Percentiles rank a stretch among this genome's conserved stretches.
Conservation (phyloP, 2,329 filamentous ascomycete genomes). For the Cercospora sojina region DNA sequence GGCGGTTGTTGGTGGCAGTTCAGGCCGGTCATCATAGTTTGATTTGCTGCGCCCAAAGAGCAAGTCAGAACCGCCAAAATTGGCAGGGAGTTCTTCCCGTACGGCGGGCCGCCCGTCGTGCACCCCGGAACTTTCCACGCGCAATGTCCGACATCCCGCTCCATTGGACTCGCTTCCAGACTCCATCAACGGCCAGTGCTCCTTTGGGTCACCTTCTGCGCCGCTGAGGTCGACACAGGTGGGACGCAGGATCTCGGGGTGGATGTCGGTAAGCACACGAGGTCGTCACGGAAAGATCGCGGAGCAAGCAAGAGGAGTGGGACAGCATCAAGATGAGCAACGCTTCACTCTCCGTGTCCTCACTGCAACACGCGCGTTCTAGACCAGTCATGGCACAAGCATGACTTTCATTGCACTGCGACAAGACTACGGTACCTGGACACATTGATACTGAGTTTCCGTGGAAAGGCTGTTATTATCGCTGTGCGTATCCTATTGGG, state of each 20-base stretch:
- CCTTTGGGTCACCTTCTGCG: not conserved
- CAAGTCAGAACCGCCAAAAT: slow-evolving; percentile 6
- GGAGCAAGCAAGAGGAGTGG: not conserved
- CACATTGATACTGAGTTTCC: not conserved
- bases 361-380: not conserved
- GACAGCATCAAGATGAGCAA: not conserved
- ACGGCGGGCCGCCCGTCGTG: not conserved
- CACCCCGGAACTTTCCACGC: not conserved
- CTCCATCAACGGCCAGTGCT: not conserved
- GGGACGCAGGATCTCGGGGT: not conserved
- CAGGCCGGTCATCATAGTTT: slow-evolving; percentile 17
- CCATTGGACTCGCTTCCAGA: slow-evolving; percentile 10
- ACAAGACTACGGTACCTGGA: not conserved
- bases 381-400: not conserved
- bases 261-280: not conserved
- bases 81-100: slow-evolving; percentile 4
- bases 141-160: slow-evolving; percentile 9
- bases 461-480: not conserved
- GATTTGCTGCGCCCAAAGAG: slow-evolving; percentile 6
- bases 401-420: not conserved
- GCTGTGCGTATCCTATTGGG: not conserved
- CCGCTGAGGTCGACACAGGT: slow-evolving; percentile 1
- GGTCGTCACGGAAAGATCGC: not conserved
- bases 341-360: not conserved
- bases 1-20: slow-evolving; percentile 13